Conservation (phyloP, 1,284 basidiomycete species). For the Xerocomus alliaceus region DNA sequence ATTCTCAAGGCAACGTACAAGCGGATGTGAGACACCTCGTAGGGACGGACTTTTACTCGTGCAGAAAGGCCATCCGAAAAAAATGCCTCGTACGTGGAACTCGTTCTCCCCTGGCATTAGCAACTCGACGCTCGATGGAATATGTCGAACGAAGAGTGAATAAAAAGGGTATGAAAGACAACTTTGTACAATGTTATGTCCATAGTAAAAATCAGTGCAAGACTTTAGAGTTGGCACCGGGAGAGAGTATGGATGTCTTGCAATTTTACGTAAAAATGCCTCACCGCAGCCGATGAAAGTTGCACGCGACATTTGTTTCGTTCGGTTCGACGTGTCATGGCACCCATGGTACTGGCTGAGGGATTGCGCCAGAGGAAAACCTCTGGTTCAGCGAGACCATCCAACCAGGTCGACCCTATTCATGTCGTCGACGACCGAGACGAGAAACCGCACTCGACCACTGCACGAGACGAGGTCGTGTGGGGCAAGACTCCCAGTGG, state of each 20-base stretch:
- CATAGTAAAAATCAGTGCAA: too few species aligned
- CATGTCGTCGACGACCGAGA: constrained; percentile 15
- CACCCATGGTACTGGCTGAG: constrained; percentile 25
- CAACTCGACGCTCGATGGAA: constrained; percentile 51
- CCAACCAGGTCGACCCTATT: background rate
- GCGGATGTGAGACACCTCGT: constrained; percentile 59
- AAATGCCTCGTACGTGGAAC: constrained; percentile 47
- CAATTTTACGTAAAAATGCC: constrained; percentile 26
- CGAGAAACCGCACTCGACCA: constrained; percentile 12
- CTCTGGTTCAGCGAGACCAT: background rate
- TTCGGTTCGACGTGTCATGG: background rate
- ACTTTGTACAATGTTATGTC: too few species aligned
- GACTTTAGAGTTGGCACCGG: too few species aligned
- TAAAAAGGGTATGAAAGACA: constrained; percentile 36
- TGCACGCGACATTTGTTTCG: too few species aligned
- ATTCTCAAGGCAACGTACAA: background rate
- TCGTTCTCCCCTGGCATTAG: constrained; percentile 53
- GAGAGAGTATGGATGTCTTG: too few species aligned
- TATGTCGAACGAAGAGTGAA: constrained; percentile 44
- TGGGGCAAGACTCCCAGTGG: constrained; percentile 89
- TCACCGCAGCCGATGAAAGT: too few species aligned
- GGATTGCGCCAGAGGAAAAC: constrained; percentile 35
- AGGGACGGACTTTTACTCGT: constrained; percentile 51
- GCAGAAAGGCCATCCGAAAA: constrained; percentile 56
- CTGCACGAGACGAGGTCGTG: constrained; percentile 64